Conservation (phyloP, 306 rosid species). For the Quercus variabilis region DNA sequence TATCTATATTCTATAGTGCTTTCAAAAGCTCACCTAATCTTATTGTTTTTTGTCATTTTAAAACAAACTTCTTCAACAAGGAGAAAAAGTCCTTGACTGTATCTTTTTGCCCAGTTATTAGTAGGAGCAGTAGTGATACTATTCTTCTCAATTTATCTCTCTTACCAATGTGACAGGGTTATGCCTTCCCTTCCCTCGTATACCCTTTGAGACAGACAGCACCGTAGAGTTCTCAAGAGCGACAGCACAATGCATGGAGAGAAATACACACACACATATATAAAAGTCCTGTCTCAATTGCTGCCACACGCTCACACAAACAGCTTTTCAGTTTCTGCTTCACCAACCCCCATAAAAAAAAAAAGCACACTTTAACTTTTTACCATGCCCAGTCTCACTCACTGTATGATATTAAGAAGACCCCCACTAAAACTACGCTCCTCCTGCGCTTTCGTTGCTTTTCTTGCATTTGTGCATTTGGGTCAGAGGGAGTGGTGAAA, state of each 20-base stretch:
- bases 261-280: too few species aligned
- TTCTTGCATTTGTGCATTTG: not conserved
- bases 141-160: too few species aligned
- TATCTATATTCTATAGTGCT: not conserved
- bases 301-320: not conserved
- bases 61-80: too few species aligned
- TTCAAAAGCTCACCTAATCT: not conserved
- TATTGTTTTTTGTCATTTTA: too few species aligned
- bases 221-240: conserved; percentile 29
- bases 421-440: not conserved
- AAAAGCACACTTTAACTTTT: not conserved
- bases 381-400: not conserved
- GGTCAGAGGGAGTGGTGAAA: not conserved
- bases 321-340: not conserved
- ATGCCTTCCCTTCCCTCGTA: not conserved
- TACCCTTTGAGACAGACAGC: conserved; percentile 9
- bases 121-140: not conserved
- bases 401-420: too few species aligned
- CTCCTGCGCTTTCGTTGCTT: not conserved
- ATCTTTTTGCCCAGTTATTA: not conserved
- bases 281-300: not conserved
- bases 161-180: conserved; percentile 4
- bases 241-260: conserved; percentile 13
- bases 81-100: too few species aligned
- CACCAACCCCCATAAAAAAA: conserved; percentile 21